Evolutionary conservation across 352 stramenopile species (phyloP).

Genomic region (Pythium periplocum): DNA sequence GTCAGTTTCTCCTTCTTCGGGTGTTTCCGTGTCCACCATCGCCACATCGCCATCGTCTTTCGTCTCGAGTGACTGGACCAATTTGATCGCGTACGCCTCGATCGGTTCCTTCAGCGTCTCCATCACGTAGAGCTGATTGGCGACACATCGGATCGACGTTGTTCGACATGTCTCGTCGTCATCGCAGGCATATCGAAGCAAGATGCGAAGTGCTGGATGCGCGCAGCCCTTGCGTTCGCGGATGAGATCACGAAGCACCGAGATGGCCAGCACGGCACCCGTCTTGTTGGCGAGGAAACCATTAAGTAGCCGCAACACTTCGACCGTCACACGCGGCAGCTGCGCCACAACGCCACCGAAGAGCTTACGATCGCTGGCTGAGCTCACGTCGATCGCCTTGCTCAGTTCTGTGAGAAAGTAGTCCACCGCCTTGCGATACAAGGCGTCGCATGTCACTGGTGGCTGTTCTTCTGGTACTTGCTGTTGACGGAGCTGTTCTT

Average conservation of each 20-base stretch:
- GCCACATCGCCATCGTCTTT: slow-evolving; percentile 9
- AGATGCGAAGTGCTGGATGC: slow-evolving; percentile 39
- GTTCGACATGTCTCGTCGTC: slow-evolving; percentile 65
- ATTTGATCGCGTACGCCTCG: slow-evolving; percentile 50
- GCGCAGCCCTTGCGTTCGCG: slow-evolving; percentile 58
- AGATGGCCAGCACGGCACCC: slow-evolving; percentile 67
- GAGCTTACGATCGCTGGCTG: slow-evolving; percentile 60
- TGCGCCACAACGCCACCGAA: slow-evolving; percentile 51
- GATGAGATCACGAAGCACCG: slow-evolving; percentile 60
- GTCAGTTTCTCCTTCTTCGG: neutral
- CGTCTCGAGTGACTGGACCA: slow-evolving; percentile 48
- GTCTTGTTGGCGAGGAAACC: slow-evolving; percentile 48
- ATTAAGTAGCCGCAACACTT: slow-evolving; percentile 47
- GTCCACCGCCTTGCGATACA: slow-evolving; percentile 37
- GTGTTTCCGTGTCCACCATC: slow-evolving; percentile 1
- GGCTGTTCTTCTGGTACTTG: neutral
- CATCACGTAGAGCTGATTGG: slow-evolving; percentile 71
- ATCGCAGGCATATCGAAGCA: slow-evolving; percentile 68
- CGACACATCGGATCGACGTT: slow-evolving; percentile 65
- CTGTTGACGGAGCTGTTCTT: slow-evolving; percentile 5
- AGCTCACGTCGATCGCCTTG: slow-evolving; percentile 49
- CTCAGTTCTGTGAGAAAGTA: slow-evolving; percentile 48
- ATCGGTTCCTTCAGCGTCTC: slow-evolving; percentile 45
- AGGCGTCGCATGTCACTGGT: slow-evolving; percentile 1
- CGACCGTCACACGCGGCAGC: slow-evolving; percentile 50